phyloP scores from a whole-genome alignment of 2,329 filamentous ascomycete genomes.

The Aspergillus ruber region DNA sequence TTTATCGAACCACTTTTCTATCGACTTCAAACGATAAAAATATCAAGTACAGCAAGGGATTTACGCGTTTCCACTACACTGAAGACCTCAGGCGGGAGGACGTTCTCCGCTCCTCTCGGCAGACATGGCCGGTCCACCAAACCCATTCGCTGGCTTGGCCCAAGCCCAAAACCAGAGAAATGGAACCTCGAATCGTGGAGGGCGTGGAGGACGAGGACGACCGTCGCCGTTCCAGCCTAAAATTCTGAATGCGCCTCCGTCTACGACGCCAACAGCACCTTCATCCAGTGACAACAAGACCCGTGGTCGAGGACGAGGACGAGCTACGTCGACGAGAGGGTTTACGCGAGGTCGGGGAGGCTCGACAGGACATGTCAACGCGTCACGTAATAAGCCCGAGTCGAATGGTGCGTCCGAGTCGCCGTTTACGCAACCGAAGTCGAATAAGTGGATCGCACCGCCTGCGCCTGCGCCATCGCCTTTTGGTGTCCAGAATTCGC shows the following conservation, averaged over 20 bases:
- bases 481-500: slow-evolving; percentile 10
- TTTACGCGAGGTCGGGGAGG: slow-evolving; percentile 11
- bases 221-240: slow-evolving; percentile 12
- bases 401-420: slow-evolving; percentile 11
- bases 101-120: slow-evolving; percentile 17
- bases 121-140: slow-evolving; percentile 26
- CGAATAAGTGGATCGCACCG: slow-evolving; percentile 6
- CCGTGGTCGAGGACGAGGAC: slow-evolving; percentile 16
- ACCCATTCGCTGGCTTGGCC: slow-evolving; percentile 19
- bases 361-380: background rate
- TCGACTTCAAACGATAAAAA: background rate
- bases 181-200: slow-evolving; percentile 8
- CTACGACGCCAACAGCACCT: slow-evolving; percentile 1
- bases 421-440: slow-evolving; percentile 21
- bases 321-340: slow-evolving; percentile 6
- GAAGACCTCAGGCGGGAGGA: slow-evolving; percentile 12
- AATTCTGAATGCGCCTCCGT: slow-evolving; percentile 11
- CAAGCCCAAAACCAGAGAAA: slow-evolving; percentile 13
- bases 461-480: slow-evolving; percentile 4
- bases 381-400: slow-evolving; percentile 13
- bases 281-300: background rate
- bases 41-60: background rate
- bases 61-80: background rate
- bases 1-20: background rate
- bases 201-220: slow-evolving; percentile 8